Percentiles rank a stretch among this genome's conserved stretches.
Evolutionary conservation across 2,329 filamentous ascomycete species (phyloP).

Genomic region (Epichloe uncinata): DNA sequence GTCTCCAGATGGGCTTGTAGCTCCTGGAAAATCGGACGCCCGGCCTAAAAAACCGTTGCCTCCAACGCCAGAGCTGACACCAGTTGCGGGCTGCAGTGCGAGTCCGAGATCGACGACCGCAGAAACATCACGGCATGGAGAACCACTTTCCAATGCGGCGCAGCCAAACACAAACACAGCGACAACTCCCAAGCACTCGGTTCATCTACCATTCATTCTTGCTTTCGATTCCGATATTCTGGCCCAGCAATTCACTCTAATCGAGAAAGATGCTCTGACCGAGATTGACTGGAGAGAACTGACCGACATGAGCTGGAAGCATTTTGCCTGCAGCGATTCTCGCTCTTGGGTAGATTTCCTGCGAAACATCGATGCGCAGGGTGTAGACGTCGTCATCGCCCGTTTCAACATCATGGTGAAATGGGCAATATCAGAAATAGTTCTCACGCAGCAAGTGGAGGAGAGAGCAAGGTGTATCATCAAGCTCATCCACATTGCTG

Average conservation of each 20-base stretch:
- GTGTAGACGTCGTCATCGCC: constrained; percentile 72
- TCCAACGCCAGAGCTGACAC: constrained; percentile 35
- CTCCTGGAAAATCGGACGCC: background rate
- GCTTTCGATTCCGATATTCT: constrained; percentile 68
- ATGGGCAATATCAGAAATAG: constrained; percentile 69
- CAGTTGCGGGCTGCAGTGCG: constrained; percentile 25
- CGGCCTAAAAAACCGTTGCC: constrained; percentile 13
- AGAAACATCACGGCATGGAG: constrained; percentile 19
- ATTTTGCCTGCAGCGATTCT: constrained; percentile 47
- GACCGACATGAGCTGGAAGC: constrained; percentile 72
- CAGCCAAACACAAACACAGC: constrained; percentile 17
- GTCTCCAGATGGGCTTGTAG: constrained; percentile 2
- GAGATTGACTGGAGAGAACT: constrained; percentile 84
- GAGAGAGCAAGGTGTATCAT: constrained; percentile 66
- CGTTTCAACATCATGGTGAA: constrained; percentile 84
- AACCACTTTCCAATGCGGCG: constrained; percentile 23
- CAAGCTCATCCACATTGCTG: constrained; percentile 72
- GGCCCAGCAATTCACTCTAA: constrained; percentile 72
- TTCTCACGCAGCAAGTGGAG: constrained; percentile 57
- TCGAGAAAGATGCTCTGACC: constrained; percentile 74
- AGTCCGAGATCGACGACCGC: constrained; percentile 5
- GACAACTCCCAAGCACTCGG: constrained; percentile 27
- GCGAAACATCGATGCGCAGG: constrained; percentile 55
- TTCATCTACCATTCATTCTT: constrained; percentile 67
- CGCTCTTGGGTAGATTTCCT: constrained; percentile 76